Evolutionary conservation across 139 green algal species (phyloP).

Genomic region (Chlorella sp.): DNA sequence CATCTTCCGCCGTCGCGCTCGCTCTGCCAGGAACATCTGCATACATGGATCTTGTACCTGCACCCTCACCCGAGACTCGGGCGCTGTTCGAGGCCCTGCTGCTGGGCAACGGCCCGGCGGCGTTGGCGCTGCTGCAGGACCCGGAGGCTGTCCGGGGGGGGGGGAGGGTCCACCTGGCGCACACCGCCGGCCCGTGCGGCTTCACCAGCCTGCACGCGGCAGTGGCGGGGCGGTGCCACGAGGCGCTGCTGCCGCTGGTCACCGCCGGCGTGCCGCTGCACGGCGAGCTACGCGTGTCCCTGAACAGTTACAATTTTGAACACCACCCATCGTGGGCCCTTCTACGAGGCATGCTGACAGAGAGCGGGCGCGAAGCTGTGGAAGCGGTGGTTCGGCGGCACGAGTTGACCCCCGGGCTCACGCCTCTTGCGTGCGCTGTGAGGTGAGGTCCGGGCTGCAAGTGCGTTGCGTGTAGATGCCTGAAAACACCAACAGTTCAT

Average conservation of each 20-base stretch:
- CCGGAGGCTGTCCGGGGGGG: no score
- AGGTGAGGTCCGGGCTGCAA: background rate
- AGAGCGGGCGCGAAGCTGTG: background rate
- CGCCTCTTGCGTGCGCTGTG: background rate
- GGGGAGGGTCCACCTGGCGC: background rate
- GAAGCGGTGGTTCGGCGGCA: background rate
- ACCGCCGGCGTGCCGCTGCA: background rate
- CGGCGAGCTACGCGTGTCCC: background rate
- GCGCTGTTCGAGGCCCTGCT: background rate
- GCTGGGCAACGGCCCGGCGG: background rate
- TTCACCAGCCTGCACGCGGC: background rate
- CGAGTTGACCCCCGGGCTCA: background rate
- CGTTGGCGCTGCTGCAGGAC: background rate
- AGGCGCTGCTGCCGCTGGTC: background rate
- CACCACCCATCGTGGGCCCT: no score
- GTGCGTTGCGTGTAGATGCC: background rate
- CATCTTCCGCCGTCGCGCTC: no score
- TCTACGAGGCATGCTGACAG: background rate
- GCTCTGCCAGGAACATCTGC: no score
- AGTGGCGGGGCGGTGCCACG: background rate
- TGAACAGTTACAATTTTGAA: background rate
- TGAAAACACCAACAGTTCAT: no score
- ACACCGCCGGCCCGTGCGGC: background rate
- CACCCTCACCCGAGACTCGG: background rate
- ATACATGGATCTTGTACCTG: no score